phyloP scores from a whole-genome alignment of 2,329 filamentous ascomycete species.

The Aspergillus fructus region DNA sequence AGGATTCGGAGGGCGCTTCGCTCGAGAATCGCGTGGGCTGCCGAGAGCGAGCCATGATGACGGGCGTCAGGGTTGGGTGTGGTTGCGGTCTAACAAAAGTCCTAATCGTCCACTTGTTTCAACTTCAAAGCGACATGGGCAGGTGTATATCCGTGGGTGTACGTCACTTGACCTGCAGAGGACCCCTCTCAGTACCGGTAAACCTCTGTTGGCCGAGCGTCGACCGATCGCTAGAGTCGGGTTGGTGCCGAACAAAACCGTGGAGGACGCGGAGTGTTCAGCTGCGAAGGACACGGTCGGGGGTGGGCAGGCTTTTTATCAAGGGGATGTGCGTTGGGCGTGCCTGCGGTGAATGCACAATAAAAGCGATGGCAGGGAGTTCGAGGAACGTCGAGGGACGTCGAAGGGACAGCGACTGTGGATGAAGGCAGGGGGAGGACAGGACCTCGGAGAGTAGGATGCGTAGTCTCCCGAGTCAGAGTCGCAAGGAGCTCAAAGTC shows the following conservation, averaged over 20 bases:
- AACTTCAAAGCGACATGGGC: constrained; percentile 16
- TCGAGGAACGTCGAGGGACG: constrained; percentile 5
- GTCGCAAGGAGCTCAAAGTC: constrained; percentile 3
- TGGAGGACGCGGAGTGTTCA: neutral
- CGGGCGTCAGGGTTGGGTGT: constrained; percentile 3
- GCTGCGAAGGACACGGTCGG: neutral
- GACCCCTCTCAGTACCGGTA: neutral
- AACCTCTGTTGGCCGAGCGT: neutral
- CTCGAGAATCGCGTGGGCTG: constrained; percentile 37
- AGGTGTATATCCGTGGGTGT: neutral
- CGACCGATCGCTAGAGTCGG: neutral
- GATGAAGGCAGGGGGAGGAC: constrained; percentile 11
- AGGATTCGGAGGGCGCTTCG: constrained; percentile 44
- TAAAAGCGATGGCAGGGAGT: constrained; percentile 19
- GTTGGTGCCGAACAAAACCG: neutral
- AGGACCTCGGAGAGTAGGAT: constrained; percentile 6
- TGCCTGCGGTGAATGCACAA: constrained; percentile 17
- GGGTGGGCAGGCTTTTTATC: constrained; percentile 9
- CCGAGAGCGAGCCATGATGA: constrained; percentile 38
- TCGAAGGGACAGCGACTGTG: constrained; percentile 1
- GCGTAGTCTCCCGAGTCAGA: neutral
- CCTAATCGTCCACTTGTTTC: constrained; percentile 10
- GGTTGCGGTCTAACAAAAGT: neutral
- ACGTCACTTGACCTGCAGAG: constrained; percentile 2
- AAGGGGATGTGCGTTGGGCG: constrained; percentile 19